Evolutionary conservation across 1,139 yeast genomes (phyloP).

Genomic region (Saccharomycopsis hybrid): DNA sequence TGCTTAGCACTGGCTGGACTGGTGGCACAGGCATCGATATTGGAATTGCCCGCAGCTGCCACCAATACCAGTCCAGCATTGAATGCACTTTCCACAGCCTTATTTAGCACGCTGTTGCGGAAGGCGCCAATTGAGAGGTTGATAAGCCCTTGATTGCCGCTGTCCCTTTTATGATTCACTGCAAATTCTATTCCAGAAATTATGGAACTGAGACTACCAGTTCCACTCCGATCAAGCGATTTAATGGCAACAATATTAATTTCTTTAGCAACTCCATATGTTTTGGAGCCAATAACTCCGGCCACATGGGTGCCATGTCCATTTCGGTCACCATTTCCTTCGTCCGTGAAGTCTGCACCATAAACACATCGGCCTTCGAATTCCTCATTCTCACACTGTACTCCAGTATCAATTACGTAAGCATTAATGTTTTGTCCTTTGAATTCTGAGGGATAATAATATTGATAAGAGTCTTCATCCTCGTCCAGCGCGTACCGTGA

Average conservation of each 20-base stretch:
- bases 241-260: slow-evolving; percentile 63
- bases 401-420: slow-evolving; percentile 79
- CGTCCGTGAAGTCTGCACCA: slow-evolving; percentile 59
- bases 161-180: slow-evolving; percentile 42
- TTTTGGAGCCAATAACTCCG: slow-evolving; percentile 72
- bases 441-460: slow-evolving; percentile 38
- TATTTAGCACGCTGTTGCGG: slow-evolving; percentile 56
- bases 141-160: slow-evolving; percentile 49
- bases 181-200: slow-evolving; percentile 68
- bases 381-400: slow-evolving; percentile 51
- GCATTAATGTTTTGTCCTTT: slow-evolving; percentile 54
- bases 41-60: slow-evolving; percentile 87
- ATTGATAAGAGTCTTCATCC: slow-evolving; percentile 29
- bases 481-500: slow-evolving; percentile 36
- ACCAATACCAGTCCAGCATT: slow-evolving; percentile 69
- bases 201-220: slow-evolving; percentile 62
- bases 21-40: slow-evolving; percentile 66
- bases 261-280: slow-evolving; percentile 75
- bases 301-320: slow-evolving; percentile 89
- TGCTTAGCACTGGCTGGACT: slow-evolving; percentile 73
- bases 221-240: slow-evolving; percentile 57
- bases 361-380: slow-evolving; percentile 54
- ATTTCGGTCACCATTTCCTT: slow-evolving; percentile 55
- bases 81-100: slow-evolving; percentile 66
- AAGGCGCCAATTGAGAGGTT: slow-evolving; percentile 75